Base-by-base conservation (phyloP, 371 early-diverging fungal genomes). In the Mucor plumbeus region DNA sequence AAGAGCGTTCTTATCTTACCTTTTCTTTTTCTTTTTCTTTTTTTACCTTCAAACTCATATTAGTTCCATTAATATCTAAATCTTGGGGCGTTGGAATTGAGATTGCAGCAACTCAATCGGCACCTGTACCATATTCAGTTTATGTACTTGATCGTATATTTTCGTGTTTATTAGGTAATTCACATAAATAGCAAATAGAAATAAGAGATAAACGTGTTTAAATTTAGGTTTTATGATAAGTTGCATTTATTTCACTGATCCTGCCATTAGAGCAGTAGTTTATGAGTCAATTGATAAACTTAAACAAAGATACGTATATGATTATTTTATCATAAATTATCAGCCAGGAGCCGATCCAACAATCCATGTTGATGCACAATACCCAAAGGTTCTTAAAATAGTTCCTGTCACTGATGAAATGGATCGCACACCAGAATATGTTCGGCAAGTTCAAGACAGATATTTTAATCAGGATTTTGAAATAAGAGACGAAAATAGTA, bases 201-300 rank as follows among this genome's bases (percentile, higher is more conserved):
- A 26, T 19, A 21, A 7, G 6, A 17, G 6, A 15, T 44, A 44
- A 36, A 38, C 38, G 5, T 17, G 44, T 1, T 21, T 13, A 7
- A 21, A 50, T 31, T 26, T 70, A 78, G 81, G 78, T 0, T 62
- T 78, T 36, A 65, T 81, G 69, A 69, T 78, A 14, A 71, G 71
- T 41, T 61, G 63, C 35, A 71, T 81, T 4, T 81, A 75, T 39
- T 78, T 78, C 35, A 70, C 78, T 2, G 81, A 81, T 56, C 81
- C 81, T 36, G 72, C 76, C 6, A 73, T 81, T 10, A 55, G 54
- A 5, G 64, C 64, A 8, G 68, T 73, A 0, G 40, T 65, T 14
- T 59, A 50, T 0, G 75, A 76, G 8, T 35, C 44, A 0, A 19
- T 31, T 7, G 48, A 55, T 1, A 9, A 31, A 2, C n/a, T 76